A percentile compares a stretch with the other conserved stretches of the same genome.
phyloP scores from a whole-genome alignment of 306 rosid species.

The Potentilla sterilis region DNA sequence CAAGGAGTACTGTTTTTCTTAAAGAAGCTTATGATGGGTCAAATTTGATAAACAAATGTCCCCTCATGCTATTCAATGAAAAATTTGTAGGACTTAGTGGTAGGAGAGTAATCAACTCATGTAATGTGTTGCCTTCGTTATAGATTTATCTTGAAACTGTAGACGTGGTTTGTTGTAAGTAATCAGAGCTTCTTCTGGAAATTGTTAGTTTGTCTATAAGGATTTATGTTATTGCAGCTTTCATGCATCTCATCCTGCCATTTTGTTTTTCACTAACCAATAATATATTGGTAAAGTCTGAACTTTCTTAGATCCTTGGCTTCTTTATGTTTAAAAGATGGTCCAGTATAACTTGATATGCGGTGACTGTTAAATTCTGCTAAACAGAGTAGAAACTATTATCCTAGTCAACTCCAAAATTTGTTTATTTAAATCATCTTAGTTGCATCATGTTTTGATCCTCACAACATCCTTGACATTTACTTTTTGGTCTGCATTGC shows the following conservation, averaged over 20 bases:
- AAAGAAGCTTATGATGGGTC: slow-evolving; percentile 74
- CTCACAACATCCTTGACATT: too few species aligned
- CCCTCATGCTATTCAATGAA: slow-evolving; percentile 50
- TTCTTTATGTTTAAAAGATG: background rate
- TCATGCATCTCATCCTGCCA: background rate
- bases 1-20: slow-evolving; percentile 70
- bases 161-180: background rate
- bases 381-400: too few species aligned
- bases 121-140: slow-evolving; percentile 17
- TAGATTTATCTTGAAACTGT: slow-evolving; percentile 14
- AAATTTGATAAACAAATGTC: slow-evolving; percentile 55
- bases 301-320: background rate
- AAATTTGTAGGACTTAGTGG: slow-evolving; percentile 61
- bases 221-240: background rate
- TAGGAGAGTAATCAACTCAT: slow-evolving; percentile 44
- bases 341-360: background rate
- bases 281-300: background rate
- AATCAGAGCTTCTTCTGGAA: background rate
- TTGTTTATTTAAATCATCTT: too few species aligned
- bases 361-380: background rate
- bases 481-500: too few species aligned
- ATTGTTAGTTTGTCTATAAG: background rate
- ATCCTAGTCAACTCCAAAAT: too few species aligned
- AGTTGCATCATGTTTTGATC: too few species aligned
- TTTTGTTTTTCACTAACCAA: background rate